Percentiles rank a stretch among this genome's conserved stretches.
Evolutionary conservation across 108 stramenopile genomes (phyloP).

Genomic region (Seminavis robusta): DNA sequence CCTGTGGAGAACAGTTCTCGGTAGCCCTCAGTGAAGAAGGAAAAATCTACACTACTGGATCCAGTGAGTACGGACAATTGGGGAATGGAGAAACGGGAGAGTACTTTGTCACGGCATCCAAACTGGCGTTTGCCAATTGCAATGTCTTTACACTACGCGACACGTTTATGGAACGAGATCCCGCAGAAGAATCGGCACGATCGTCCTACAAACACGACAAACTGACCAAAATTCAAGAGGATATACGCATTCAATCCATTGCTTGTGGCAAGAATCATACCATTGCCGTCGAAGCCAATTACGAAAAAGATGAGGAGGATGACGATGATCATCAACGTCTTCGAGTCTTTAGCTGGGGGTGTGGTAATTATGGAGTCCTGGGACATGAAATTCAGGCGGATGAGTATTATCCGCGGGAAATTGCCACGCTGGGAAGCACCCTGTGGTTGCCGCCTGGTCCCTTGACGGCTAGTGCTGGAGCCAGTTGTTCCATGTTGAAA

Average conservation of each 20-base stretch:
- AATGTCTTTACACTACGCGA: constrained; percentile 54
- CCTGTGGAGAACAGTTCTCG: constrained; percentile 87
- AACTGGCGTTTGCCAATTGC: constrained; percentile 69
- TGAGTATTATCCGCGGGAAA: constrained; percentile 74
- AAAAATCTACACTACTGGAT: constrained; percentile 71
- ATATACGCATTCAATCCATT: constrained; percentile 53
- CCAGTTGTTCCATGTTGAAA: constrained; percentile 60
- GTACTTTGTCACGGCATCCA: constrained; percentile 79
- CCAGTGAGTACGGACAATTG: constrained; percentile 79
- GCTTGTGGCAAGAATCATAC: constrained; percentile 83
- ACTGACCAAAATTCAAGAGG: constrained; percentile 23
- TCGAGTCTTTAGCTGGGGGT: constrained; percentile 69
- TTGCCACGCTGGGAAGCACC: constrained; percentile 43
- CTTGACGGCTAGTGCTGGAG: constrained; percentile 52
- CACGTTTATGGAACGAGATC: constrained; percentile 58
- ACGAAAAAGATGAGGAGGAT: constrained; percentile 12
- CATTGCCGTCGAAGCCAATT: constrained; percentile 72
- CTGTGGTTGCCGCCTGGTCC: constrained; percentile 25
- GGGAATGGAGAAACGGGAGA: constrained; percentile 91
- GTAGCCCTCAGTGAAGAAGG: constrained; percentile 71
- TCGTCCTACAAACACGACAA: constrained; percentile 19
- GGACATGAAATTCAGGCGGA: constrained; percentile 83
- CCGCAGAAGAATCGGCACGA: constrained; percentile 30
- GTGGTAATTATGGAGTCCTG: constrained; percentile 83
- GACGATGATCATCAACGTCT: background rate